Evolutionary conservation across 2,329 filamentous ascomycete genomes (phyloP).

Genomic region (Stylonectria norvegica): DNA sequence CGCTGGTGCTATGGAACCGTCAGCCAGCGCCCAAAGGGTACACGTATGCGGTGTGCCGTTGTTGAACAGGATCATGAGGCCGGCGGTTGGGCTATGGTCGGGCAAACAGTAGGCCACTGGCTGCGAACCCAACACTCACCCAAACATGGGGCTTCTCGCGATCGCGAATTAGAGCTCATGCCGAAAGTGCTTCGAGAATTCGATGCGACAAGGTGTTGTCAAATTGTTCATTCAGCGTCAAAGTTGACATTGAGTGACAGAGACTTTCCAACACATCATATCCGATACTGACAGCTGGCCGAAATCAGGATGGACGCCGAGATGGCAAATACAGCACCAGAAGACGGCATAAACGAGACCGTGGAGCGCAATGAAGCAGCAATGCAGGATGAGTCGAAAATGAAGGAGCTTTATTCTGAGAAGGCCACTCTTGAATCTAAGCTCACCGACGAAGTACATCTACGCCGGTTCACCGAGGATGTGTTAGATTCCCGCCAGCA

Average conservation of each 20-base stretch:
- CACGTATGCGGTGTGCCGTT: no score
- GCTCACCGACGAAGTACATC: conserved; percentile 30
- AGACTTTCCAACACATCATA: no score
- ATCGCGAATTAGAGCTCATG: conserved; percentile 1
- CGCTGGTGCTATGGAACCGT: conserved; percentile 17
- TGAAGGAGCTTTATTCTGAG: conserved; percentile 12
- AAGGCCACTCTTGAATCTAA: conserved; percentile 22
- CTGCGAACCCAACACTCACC: conserved; percentile 8
- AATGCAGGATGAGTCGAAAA: conserved; percentile 5
- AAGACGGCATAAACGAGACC: conserved; percentile 3
- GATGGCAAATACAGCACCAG: conserved; percentile 4
- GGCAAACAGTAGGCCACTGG: conserved; percentile 13
- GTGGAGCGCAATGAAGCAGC: conserved; percentile 7
- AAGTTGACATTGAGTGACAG: no score
- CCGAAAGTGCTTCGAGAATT: no score
- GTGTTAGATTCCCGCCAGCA: conserved; percentile 36
- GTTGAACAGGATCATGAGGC: conserved; percentile 23
- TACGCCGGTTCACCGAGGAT: conserved; percentile 35
- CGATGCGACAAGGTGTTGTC: no score
- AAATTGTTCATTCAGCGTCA: no score
- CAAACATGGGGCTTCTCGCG: conserved; percentile 10
- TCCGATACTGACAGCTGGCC: no score
- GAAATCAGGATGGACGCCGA: conserved; percentile 25
- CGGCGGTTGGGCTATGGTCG: conserved; percentile 18
- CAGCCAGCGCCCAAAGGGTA: no score